A percentile compares a stretch with the other conserved stretches of the same genome.
Conservation (phyloP, 441 rosid genomes). For the Aquilaria agallochum region DNA sequence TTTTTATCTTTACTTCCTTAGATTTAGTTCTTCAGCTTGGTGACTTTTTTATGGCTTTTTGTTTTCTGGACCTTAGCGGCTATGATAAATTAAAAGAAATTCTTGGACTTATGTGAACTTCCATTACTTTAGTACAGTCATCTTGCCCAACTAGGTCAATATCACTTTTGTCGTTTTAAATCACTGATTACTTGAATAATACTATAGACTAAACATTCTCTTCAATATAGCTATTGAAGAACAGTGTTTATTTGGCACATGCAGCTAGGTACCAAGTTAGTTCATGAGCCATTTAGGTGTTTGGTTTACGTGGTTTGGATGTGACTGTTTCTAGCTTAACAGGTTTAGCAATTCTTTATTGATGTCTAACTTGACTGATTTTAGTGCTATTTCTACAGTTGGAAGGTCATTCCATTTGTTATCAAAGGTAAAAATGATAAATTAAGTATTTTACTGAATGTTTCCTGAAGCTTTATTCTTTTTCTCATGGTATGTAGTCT, state of each 20-base stretch:
- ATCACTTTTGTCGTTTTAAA: too few species aligned
- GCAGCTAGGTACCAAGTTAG: too few species aligned
- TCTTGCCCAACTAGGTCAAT: too few species aligned
- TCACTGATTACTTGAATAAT: too few species aligned
- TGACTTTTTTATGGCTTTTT: background rate
- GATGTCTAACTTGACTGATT: conserved; percentile 13
- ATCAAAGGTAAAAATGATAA: conserved; percentile 42
- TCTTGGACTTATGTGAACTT: too few species aligned
- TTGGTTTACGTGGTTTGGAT: background rate
- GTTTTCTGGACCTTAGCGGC: background rate
- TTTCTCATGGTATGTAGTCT: conserved; percentile 6
- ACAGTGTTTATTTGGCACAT: too few species aligned
- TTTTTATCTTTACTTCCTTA: background rate
- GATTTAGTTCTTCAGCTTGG: conserved; percentile 1
- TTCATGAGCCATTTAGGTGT: background rate
- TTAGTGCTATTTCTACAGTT: conserved; percentile 45
- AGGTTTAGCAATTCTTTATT: background rate
- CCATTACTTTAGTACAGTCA: too few species aligned
- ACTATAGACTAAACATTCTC: too few species aligned
- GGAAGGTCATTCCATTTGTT: conserved; percentile 59
- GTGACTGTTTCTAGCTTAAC: background rate
- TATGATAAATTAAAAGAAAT: background rate
- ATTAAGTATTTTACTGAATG: conserved; percentile 5
- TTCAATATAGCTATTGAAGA: too few species aligned
- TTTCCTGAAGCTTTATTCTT: background rate